phyloP scores from a whole-genome alignment of 148 eudicot genomes.

The Bassia scoparia region DNA sequence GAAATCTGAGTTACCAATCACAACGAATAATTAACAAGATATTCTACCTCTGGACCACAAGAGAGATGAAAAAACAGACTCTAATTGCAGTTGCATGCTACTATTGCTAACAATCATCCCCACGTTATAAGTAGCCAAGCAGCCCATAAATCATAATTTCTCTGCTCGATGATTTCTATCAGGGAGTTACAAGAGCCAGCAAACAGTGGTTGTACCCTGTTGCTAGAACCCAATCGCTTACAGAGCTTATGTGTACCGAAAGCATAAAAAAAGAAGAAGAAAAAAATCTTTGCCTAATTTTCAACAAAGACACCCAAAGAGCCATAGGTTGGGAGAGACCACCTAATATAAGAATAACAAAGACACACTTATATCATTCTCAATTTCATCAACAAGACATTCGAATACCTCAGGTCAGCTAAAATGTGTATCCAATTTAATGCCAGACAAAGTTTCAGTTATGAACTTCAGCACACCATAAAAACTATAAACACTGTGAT shows the following conservation, averaged over 20 bases:
- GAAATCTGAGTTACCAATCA: background rate
- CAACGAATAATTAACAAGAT: background rate
- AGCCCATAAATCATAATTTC: background rate
- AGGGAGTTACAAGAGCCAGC: background rate
- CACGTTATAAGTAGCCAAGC: background rate
- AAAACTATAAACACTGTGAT: too few species aligned
- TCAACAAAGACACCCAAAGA: background rate
- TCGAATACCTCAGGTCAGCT: too few species aligned
- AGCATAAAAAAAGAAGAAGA: background rate
- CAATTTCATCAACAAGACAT: too few species aligned
- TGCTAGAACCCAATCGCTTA: background rate
- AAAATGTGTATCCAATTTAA: too few species aligned
- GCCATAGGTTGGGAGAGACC: too few species aligned
- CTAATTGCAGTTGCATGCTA: background rate
- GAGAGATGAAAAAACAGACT: background rate
- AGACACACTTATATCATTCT: too few species aligned
- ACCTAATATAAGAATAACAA: too few species aligned
- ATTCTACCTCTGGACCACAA: background rate
- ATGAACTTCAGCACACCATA: too few species aligned
- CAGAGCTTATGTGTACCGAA: background rate
- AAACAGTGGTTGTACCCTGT: background rate
- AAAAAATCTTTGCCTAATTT: background rate
- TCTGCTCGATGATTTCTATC: background rate
- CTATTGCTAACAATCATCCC: background rate
- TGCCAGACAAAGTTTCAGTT: too few species aligned